Conservation (phyloP, 2,329 filamentous ascomycete species). For the Aspergillus novofumigatus region DNA sequence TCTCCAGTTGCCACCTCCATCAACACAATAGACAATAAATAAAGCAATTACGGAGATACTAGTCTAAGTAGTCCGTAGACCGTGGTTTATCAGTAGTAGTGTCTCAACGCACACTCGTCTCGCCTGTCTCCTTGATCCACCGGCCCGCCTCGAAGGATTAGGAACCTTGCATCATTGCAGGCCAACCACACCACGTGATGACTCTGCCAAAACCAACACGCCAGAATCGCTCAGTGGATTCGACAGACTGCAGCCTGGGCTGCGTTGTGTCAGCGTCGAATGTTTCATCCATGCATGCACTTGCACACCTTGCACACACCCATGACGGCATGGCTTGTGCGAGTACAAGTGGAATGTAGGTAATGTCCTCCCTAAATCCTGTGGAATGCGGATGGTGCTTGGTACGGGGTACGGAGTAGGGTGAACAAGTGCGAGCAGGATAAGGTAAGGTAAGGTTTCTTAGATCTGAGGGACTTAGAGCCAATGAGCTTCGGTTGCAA, state of each 20-base stretch:
- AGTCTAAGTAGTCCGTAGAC: neutral
- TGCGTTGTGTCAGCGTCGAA: neutral
- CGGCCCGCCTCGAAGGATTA: neutral
- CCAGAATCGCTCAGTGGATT: neutral
- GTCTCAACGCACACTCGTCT: neutral
- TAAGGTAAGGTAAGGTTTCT: too few species aligned
- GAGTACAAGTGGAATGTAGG: neutral
- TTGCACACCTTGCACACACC: neutral
- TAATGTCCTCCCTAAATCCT: neutral
- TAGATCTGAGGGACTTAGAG: neutral
- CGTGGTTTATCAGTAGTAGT: neutral
- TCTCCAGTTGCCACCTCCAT: neutral
- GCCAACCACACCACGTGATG: constrained; percentile 3
- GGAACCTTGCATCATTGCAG: constrained; percentile 1
- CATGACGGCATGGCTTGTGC: too few species aligned
- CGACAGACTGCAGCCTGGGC: too few species aligned
- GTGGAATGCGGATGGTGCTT: neutral
- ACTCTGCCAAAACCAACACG: neutral
- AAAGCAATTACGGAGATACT: too few species aligned
- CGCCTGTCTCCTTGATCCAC: neutral
- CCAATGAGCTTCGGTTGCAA: neutral
- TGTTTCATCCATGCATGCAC: neutral
- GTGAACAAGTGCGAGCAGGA: too few species aligned
- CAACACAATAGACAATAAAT: neutral
- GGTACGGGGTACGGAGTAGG: neutral